These are phyloP conservation scores for Kregervanrija delftensis DNA, from an alignment of 805 yeast species.

Conservation along the genomic window DNA sequence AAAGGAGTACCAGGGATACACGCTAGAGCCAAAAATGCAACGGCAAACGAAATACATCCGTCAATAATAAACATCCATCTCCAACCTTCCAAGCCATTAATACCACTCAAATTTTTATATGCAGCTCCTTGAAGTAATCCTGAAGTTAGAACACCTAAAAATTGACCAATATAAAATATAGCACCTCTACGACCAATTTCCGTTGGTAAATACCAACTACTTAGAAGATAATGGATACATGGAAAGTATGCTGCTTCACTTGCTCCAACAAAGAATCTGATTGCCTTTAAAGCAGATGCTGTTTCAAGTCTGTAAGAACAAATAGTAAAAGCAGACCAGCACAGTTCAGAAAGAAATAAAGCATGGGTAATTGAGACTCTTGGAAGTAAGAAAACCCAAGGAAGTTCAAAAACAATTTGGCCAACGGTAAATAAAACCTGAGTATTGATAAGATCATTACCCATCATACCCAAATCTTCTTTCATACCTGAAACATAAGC, in stretches of 20 bases:
- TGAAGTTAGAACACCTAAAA: constrained; percentile 50
- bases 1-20: constrained; percentile 61
- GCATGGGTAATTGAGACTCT: constrained; percentile 48
- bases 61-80: constrained; percentile 51
- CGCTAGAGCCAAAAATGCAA: constrained; percentile 22
- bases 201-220: constrained; percentile 48
- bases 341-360: constrained; percentile 49
- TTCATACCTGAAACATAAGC: constrained; percentile 65
- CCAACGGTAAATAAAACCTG: constrained; percentile 57
- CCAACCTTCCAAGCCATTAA: constrained; percentile 37
- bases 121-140: constrained; percentile 43
- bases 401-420: constrained; percentile 52
- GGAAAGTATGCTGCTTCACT: constrained; percentile 69
- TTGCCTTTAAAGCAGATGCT: constrained; percentile 47
- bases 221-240: constrained; percentile 51
- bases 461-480: constrained; percentile 49
- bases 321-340: constrained; percentile 64
- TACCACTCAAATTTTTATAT: constrained; percentile 23
- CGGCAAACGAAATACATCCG: constrained; percentile 29
- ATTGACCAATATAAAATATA: constrained; percentile 57
- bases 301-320: constrained; percentile 44
- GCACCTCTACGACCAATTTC: constrained; percentile 61
- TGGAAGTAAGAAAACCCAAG: constrained; percentile 52
- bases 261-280: constrained; percentile 61
- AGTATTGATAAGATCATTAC: constrained; percentile 56